phyloP scores from a whole-genome alignment of 169 alveolate genomes.

The Perkinsus olseni region DNA sequence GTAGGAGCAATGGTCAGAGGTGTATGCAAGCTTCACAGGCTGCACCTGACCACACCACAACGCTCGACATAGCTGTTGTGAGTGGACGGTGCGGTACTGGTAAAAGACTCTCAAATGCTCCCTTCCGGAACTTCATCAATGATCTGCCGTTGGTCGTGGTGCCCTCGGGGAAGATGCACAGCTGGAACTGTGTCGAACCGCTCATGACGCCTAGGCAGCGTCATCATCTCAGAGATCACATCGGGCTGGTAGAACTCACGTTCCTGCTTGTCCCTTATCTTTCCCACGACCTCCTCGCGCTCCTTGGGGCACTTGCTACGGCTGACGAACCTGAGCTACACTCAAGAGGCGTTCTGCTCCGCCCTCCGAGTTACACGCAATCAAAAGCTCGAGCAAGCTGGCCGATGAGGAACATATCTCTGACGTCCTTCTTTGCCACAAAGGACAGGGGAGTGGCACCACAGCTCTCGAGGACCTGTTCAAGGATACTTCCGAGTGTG shows the following conservation, averaged over 20 bases:
- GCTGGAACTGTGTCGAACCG: slow-evolving; percentile 20
- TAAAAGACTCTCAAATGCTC: slow-evolving; percentile 51
- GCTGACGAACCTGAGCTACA: not conserved
- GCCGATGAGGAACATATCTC: not conserved
- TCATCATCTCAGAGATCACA: not conserved
- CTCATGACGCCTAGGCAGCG: not conserved
- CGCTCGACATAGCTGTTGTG: not conserved
- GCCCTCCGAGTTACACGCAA: too few species aligned
- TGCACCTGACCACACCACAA: not conserved
- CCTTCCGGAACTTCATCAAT: slow-evolving; percentile 53
- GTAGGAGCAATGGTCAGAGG: not conserved
- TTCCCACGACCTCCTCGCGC: not conserved
- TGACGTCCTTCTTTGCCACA: not conserved
- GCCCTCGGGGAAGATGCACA: slow-evolving; percentile 67
- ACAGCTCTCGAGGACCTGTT: not conserved
- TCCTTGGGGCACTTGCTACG: not conserved
- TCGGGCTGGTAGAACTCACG: not conserved
- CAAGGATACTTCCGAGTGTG: not conserved
- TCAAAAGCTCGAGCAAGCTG: not conserved
- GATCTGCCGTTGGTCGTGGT: slow-evolving; percentile 58
- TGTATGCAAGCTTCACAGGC: not conserved
- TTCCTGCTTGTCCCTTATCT: not conserved
- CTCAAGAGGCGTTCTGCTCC: too few species aligned
- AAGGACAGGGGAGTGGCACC: not conserved
- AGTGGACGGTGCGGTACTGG: slow-evolving; percentile 37